phyloP scores from a whole-genome alignment of 805 yeast species.

The Lipomyces anomalus region DNA sequence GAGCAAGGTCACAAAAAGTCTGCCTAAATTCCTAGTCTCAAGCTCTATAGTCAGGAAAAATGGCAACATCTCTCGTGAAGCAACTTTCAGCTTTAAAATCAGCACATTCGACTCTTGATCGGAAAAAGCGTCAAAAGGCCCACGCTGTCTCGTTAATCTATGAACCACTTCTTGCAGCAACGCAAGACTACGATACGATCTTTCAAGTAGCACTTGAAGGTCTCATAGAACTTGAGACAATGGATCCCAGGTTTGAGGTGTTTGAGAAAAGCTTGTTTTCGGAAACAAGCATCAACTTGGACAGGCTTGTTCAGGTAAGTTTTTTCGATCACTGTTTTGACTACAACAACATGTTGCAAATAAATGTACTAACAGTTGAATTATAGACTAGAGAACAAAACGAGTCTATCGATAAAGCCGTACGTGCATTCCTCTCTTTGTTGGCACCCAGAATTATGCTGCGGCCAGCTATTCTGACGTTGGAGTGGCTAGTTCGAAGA shows the following conservation, averaged over 20 bases:
- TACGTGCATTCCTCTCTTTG: conserved; percentile 66
- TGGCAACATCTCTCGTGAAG: conserved; percentile 59
- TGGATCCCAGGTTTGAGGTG: conserved; percentile 69
- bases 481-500: conserved; percentile 93
- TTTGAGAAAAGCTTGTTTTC: conserved; percentile 74
- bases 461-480: conserved; percentile 69
- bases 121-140: conserved; percentile 77
- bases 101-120: conserved; percentile 27
- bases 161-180: conserved; percentile 82
- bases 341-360: background rate
- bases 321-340: background rate
- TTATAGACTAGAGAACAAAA: conserved; percentile 58
- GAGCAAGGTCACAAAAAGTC: too few relatives aligned
- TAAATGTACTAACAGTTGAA: background rate
- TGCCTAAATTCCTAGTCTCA: too few relatives aligned
- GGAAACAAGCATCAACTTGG: conserved; percentile 71
- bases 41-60: background rate
- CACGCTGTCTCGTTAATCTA: conserved; percentile 86
- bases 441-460: conserved; percentile 72
- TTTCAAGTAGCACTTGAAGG: conserved; percentile 70
- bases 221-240: conserved; percentile 57
- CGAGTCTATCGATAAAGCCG: conserved; percentile 65
- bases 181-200: conserved; percentile 85
- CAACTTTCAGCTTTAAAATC: conserved; percentile 64
- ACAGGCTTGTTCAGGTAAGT: conserved; percentile 65